Conservation (phyloP, 495 filamentous ascomycete species). For the Penicillium coffeae region DNA sequence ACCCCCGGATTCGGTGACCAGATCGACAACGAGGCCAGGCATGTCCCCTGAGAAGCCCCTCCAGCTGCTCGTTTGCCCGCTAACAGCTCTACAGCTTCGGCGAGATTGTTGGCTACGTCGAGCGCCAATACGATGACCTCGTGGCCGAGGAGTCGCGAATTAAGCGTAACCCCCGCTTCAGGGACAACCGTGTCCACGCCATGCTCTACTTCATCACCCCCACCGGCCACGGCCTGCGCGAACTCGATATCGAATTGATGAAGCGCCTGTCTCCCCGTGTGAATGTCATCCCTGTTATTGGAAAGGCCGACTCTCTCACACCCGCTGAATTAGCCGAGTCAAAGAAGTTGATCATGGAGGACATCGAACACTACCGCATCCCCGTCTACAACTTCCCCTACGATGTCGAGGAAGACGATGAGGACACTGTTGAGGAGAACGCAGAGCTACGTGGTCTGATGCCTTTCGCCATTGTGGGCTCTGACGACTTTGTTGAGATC, state of each 20-base stretch:
- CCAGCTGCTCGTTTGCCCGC: constrained; percentile 2
- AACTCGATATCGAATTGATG: constrained; percentile 99
- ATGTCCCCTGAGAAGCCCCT: constrained; percentile 22
- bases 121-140: constrained; percentile 99
- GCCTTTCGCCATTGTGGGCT: constrained; percentile 98
- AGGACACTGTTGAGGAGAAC: constrained; percentile 98
- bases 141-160: constrained; percentile 98
- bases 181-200: constrained; percentile 97
- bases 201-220: constrained; percentile 99
- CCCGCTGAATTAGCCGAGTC: constrained; percentile 96
- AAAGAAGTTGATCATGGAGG: constrained; percentile 99
- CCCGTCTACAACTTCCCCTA: constrained; percentile 99
- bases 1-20: constrained; percentile 98
- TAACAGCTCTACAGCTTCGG: constrained; percentile 64
- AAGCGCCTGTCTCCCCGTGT: constrained; percentile 96
- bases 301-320: constrained; percentile 95
- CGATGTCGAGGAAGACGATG: constrained; percentile 98
- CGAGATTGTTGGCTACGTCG: constrained; percentile 95
- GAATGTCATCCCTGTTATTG: constrained; percentile 98
- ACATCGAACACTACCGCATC: constrained; percentile 99
- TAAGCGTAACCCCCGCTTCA: constrained; percentile 99
- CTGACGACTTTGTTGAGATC: constrained; percentile 92
- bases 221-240: constrained; percentile 95
- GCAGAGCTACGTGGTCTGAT: constrained; percentile 93
- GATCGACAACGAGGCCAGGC: constrained; percentile 99